These are phyloP conservation scores for Boletus patriciae DNA, from an alignment of 768 basidiomycete genomes.

Conservation along the genomic window DNA sequence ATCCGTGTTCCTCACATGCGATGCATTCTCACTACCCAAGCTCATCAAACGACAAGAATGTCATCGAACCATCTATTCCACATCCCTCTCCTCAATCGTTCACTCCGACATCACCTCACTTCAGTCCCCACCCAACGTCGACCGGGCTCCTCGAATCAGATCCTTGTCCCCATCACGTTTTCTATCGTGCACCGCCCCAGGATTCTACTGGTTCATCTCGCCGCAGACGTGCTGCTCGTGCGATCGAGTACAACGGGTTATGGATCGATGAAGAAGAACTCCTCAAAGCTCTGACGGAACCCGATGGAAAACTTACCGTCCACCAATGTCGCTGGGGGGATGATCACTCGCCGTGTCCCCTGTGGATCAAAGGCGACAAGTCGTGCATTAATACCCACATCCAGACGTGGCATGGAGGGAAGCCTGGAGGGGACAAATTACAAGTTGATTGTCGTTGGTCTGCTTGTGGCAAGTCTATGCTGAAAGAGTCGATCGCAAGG, in stretches of 20 bases:
- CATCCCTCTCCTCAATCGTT: not conserved
- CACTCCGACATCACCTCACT: not conserved
- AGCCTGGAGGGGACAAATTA: constrained; percentile 10
- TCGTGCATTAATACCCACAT: constrained; percentile 16
- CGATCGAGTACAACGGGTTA: constrained; percentile 1
- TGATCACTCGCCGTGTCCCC: constrained; percentile 2
- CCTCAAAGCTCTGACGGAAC: not conserved
- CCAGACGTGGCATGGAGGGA: constrained; percentile 19
- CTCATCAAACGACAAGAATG: not conserved
- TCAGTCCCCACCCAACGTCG: not conserved
- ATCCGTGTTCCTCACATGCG: not conserved
- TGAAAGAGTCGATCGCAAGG: constrained; percentile 24
- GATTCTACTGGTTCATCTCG: not conserved
- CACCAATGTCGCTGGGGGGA: constrained; percentile 13
- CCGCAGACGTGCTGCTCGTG: not conserved
- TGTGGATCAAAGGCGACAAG: constrained; percentile 19
- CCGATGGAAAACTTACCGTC: not conserved
- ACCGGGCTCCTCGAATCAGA: not conserved
- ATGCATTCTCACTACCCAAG: not conserved
- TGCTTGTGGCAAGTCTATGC: constrained; percentile 17
- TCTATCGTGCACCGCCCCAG: not conserved
- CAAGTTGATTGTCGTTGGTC: constrained; percentile 11
- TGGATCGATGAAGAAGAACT: constrained; percentile 15
- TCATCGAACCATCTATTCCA: not conserved
- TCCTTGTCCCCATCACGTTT: not conserved